These are phyloP conservation scores for Lotus japonicus DNA, from an alignment of 306 rosid genomes.

Conservation along the genomic window DNA sequence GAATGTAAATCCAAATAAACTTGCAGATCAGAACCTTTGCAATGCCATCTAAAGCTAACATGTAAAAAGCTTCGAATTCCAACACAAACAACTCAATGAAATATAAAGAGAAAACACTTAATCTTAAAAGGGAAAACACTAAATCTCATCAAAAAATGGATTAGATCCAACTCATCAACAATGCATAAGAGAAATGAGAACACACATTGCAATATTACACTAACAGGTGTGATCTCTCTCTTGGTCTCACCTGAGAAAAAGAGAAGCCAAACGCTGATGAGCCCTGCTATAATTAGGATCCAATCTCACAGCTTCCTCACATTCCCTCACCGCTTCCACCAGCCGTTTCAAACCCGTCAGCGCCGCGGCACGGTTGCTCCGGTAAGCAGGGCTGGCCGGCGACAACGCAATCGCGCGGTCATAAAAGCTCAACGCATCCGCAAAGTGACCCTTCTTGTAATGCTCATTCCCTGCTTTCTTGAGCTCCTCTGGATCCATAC, in stretches of 20 bases:
- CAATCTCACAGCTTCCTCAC: constrained; percentile 82
- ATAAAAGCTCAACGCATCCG: constrained; percentile 70
- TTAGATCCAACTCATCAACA: constrained; percentile 18
- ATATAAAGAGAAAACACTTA: neutral
- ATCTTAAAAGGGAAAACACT: too few species aligned
- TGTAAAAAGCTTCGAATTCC: neutral
- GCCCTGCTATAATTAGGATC: constrained; percentile 81
- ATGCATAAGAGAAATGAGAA: neutral
- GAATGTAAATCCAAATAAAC: neutral
- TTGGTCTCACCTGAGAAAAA: constrained; percentile 61
- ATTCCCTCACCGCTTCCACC: constrained; percentile 70
- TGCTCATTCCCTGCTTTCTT: constrained; percentile 81
- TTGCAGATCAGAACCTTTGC: neutral
- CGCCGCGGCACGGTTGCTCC: constrained; percentile 93
- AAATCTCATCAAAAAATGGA: neutral
- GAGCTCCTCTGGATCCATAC: constrained; percentile 72
- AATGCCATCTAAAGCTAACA: constrained; percentile 15
- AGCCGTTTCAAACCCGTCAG: constrained; percentile 65
- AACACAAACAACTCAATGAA: neutral
- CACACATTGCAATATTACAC: too few species aligned
- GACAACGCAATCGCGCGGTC: constrained; percentile 73
- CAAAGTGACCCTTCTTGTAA: constrained; percentile 62
- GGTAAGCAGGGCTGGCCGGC: constrained; percentile 62
- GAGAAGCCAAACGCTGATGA: constrained; percentile 78
- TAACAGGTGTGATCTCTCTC: too few species aligned